phyloP scores from a whole-genome alignment of 2,329 filamentous ascomycete genomes.

The Thelonectria blattea region DNA sequence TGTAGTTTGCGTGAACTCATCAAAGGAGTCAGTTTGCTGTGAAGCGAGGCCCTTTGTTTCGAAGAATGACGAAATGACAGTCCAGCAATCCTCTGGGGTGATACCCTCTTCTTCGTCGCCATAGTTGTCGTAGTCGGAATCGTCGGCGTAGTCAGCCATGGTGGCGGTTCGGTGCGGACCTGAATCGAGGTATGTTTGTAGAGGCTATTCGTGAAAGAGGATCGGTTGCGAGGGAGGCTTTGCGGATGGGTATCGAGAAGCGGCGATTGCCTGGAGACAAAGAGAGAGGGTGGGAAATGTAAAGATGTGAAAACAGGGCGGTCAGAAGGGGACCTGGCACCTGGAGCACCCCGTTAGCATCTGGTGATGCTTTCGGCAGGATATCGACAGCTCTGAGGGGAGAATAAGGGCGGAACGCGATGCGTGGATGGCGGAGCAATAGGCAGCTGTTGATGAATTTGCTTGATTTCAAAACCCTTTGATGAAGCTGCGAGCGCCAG shows the following conservation, averaged over 20 bases:
- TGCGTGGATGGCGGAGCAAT: constrained; percentile 30
- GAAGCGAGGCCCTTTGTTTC: constrained; percentile 94
- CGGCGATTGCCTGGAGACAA: constrained; percentile 21
- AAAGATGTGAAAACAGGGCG: constrained; percentile 38
- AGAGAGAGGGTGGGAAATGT: constrained; percentile 25
- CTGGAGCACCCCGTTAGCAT: constrained; percentile 44
- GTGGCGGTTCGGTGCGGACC: constrained; percentile 27
- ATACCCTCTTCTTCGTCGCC: constrained; percentile 74
- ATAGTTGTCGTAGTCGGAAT: constrained; percentile 72
- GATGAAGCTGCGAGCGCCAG: constrained; percentile 31
- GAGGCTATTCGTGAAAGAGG: background rate
- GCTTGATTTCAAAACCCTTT: constrained; percentile 33
- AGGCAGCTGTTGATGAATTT: constrained; percentile 37
- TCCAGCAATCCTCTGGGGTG: constrained; percentile 98
- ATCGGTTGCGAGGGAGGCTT: background rate
- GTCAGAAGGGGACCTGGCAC: constrained; percentile 42
- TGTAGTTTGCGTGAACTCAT: constrained; percentile 93
- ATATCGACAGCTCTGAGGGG: constrained; percentile 26
- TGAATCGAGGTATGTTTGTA: constrained; percentile 1
- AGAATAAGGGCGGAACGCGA: constrained; percentile 23
- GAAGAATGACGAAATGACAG: constrained; percentile 96
- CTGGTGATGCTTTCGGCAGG: constrained; percentile 35
- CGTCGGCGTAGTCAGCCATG: constrained; percentile 64
- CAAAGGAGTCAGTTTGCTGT: constrained; percentile 97
- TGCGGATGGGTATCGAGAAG: constrained; percentile 17